A percentile compares a stretch with the other conserved stretches of the same genome.
These are phyloP conservation scores for Dianthus caryophyllus DNA, from an alignment of 148 eudicot genomes.

Conservation along the genomic window DNA sequence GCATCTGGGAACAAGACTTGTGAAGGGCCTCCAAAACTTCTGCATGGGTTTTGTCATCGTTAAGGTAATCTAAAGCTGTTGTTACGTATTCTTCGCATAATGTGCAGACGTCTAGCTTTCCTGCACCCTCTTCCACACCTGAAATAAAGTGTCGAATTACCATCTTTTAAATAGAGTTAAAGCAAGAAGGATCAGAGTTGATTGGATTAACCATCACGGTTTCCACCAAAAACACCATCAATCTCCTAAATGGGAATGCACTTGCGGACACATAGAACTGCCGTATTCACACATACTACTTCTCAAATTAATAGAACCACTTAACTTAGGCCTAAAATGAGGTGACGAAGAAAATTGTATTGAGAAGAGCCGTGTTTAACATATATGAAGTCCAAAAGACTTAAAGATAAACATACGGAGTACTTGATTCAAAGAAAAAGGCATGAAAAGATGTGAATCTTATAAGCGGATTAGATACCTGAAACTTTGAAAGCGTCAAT, in stretches of 20 bases:
- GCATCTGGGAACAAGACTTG: slow-evolving; percentile 53
- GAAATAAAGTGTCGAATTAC: slow-evolving; percentile 9
- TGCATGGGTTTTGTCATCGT: slow-evolving; percentile 55
- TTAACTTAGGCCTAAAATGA: no score
- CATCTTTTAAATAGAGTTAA: slow-evolving; percentile 3
- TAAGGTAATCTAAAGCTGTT: slow-evolving; percentile 53
- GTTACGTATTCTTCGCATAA: slow-evolving; percentile 69
- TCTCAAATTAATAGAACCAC: background rate
- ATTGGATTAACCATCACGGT: background rate
- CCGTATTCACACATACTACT: background rate
- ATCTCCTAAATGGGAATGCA: background rate
- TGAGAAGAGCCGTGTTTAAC: no score
- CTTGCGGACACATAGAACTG: background rate
- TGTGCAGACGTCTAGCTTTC: slow-evolving; percentile 38
- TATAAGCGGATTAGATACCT: slow-evolving; percentile 23
- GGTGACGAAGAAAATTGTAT: no score
- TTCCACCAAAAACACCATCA: background rate
- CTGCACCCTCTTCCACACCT: slow-evolving; percentile 23
- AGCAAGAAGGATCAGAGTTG: background rate
- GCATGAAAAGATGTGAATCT: background rate
- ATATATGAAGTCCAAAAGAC: no score
- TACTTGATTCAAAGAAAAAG: background rate
- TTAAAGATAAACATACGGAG: no score
- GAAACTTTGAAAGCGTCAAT: slow-evolving; percentile 17
- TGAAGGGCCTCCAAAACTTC: slow-evolving; percentile 61